Base-by-base conservation (phyloP, 2,329 filamentous ascomycete species). In the Xylariales sp. region DNA sequence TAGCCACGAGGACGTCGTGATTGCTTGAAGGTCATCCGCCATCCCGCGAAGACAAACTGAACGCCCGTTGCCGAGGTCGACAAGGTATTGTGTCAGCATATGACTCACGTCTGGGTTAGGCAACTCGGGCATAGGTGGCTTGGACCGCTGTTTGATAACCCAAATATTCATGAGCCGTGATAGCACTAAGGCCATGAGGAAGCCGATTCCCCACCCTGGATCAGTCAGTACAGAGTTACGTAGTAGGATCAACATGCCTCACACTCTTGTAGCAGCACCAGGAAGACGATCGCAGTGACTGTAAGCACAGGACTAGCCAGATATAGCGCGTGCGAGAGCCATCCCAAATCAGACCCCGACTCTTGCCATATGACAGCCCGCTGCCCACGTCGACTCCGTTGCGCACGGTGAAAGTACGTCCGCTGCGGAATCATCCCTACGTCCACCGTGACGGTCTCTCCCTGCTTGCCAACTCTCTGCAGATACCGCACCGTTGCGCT, bases 1-100 rank as follows among this genome's bases (percentile, higher is more conserved):
- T 33, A 84, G 57, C 78, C 78, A 83, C 20, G 66, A 52, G 3
- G 74, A 71, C 3, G 73, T 70, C 1, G 78, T 82, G 29, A 82
- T 67, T 21, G 78, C 77, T 43, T 76, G 76, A 5, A 83, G 63
- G 52, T 82, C 79, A 22, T 73, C 65, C 6, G 72, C 64, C 4
- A 64, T 54, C 4, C 80, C 80, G 20, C 69, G 67, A 31, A 84
- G 64, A 10, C 72, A 61, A 1, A 82, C 66, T 50, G 67, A 69
- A 1, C 71, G 64, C 31, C 73, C 73, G 18, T 68, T 63, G 15
- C 69, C 71, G 4, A 82, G 63, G 20, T 78, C 68, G 18, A 82
- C 61, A 3, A 72, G 58, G 38, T 81, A 70, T 48, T 78, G 71
- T 4, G 58, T 63, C 6, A 61, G 48, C 19, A 53, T 16, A 39